Base-by-base conservation (phyloP, 352 stramenopile species). In the Globisporangium carolinianum region DNA sequence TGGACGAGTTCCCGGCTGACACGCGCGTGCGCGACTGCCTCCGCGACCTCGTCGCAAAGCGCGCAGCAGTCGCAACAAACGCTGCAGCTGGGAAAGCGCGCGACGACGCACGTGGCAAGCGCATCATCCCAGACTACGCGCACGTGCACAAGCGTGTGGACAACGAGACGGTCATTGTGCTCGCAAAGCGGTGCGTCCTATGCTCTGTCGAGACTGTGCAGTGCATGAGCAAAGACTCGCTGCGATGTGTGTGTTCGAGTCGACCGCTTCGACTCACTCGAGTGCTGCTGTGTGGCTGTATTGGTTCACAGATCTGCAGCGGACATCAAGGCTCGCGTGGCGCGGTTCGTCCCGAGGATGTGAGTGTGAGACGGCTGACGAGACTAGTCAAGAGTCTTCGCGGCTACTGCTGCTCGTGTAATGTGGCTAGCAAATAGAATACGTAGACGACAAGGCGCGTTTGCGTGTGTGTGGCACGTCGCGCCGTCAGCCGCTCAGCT, bases 71-170 rank as follows among this genome's bases (percentile, higher is more conserved):
- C 47, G 73, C 69, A 5, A 73, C 74, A 50, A 86, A 79, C 35
- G 80, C 79, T n/a, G 75, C 73, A 18, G 65, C 71, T 8, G 80
- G 81, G 5, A 95, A 93, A 57, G 58, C 68, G 9, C 72, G 83
- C 0, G 85, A 95, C 53, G 81, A 95, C 47, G 73, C 73, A 7
- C 85, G 85, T 36, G 85, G 85, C 0, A 58, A 81, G 50, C 68
- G 75, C 11, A 91, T 88, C 51, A 83, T 89, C 45, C 66, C 77
- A 0, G 81, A 90, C 63, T 95, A 95, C 54, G 47, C 58, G 4
- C 65, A 77, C 24, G 82, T 91, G 11, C 85, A 95, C 70, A 79
- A 71, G 53, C 66, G 67, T 1, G 74, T 64, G 18, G 56, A 64
- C 5, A 66, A 71, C 18, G 79, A 87, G 51, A 62, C 51, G 8